Conservation (phyloP, 352 stramenopile species). For the Phytophthora pseudosyringae region DNA sequence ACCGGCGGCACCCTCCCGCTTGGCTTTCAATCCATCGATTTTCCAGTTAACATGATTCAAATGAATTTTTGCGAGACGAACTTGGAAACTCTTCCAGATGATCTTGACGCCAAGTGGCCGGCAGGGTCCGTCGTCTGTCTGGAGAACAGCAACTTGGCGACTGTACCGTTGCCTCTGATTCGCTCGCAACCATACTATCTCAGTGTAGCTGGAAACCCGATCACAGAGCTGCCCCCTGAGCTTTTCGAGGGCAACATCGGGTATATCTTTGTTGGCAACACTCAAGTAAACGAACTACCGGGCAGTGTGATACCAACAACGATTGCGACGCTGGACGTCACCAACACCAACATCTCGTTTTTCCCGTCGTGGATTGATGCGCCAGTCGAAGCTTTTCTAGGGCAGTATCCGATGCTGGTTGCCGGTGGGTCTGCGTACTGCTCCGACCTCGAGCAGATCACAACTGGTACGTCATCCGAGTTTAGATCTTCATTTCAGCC, state of each 20-base stretch:
- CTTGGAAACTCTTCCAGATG: conserved; percentile 37
- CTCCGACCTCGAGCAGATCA: conserved; percentile 10
- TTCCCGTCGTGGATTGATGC: conserved; percentile 30
- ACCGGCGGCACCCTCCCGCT: conserved; percentile 32
- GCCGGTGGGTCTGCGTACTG: conserved; percentile 19
- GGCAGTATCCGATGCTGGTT: background rate
- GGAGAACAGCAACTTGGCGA: conserved; percentile 20
- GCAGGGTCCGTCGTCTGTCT: background rate
- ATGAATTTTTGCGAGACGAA: conserved; percentile 41
- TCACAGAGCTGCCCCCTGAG: conserved; percentile 9
- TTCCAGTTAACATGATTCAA: conserved; percentile 34
- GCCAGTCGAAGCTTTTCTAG: background rate
- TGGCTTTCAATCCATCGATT: conserved; percentile 36
- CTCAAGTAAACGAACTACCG: conserved; percentile 9
- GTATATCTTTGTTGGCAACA: conserved; percentile 9
- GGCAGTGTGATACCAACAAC: conserved; percentile 3
- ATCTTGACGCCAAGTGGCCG: conserved; percentile 43
- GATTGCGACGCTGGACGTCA: conserved; percentile 3
- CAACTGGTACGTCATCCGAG: conserved; percentile 1
- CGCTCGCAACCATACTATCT: conserved; percentile 16
- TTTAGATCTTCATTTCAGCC: conserved; percentile 7
- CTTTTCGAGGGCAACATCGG: conserved; percentile 18
- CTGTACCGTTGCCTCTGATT: conserved; percentile 7
- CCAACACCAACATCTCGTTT: conserved; percentile 18
- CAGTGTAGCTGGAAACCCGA: conserved; percentile 9